Percentiles rank a stretch among this genome's conserved stretches.
Evolutionary conservation across 257 asterid genomes (phyloP).

Genomic region (Marsdenia floribunda): DNA sequence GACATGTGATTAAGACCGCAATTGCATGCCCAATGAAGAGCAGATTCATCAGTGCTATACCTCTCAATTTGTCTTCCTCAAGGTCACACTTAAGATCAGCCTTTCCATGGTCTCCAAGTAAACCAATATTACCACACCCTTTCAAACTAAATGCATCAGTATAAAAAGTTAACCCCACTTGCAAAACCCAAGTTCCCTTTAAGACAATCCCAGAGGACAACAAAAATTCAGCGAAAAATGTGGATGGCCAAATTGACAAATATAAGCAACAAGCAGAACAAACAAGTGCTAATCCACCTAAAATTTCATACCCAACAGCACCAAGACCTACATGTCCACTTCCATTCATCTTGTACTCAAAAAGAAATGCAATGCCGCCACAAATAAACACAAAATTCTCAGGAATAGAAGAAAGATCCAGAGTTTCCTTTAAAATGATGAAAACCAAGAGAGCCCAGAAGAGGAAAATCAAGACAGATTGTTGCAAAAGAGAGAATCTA

Average conservation of each 20-base stretch:
- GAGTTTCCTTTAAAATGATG: slow-evolving; percentile 44
- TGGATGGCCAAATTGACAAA: slow-evolving; percentile 51
- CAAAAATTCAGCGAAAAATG: slow-evolving; percentile 56
- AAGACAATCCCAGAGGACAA: slow-evolving; percentile 57
- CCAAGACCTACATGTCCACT: slow-evolving; percentile 56
- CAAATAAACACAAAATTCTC: slow-evolving; percentile 47
- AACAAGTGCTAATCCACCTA: slow-evolving; percentile 43
- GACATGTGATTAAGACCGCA: slow-evolving; percentile 34
- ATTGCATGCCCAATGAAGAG: slow-evolving; percentile 46
- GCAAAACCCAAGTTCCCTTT: slow-evolving; percentile 85
- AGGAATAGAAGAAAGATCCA: slow-evolving; percentile 47
- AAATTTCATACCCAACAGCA: slow-evolving; percentile 41
- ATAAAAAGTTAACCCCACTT: slow-evolving; percentile 66
- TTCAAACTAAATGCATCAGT: slow-evolving; percentile 51
- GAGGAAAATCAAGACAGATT: slow-evolving; percentile 49
- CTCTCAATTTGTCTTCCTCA: slow-evolving; percentile 67
- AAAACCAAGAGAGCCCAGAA: slow-evolving; percentile 63
- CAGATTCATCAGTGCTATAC: slow-evolving; percentile 50
- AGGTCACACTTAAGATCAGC: slow-evolving; percentile 65
- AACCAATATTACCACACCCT: slow-evolving; percentile 58
- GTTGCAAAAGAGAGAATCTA: slow-evolving; percentile 66
- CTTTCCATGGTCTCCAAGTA: slow-evolving; percentile 21
- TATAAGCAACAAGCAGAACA: slow-evolving; percentile 60
- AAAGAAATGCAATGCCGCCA: slow-evolving; percentile 48
- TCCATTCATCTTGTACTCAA: slow-evolving; percentile 58